These are phyloP conservation scores for Bombardia bombarda DNA, from an alignment of 495 filamentous ascomycete genomes.

Conservation along the genomic window DNA sequence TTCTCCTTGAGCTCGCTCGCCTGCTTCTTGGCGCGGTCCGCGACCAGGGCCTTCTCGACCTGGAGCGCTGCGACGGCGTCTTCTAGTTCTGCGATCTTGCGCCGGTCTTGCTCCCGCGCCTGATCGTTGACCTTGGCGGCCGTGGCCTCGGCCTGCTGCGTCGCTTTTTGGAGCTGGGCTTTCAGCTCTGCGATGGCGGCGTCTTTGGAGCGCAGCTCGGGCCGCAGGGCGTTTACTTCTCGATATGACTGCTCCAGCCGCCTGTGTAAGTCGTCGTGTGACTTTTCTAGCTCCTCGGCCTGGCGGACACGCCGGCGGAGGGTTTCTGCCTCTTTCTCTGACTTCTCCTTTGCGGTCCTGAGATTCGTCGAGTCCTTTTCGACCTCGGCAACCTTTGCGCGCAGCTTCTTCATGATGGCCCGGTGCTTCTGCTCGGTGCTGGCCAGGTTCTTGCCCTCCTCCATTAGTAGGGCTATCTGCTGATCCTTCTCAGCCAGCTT, in stretches of 20 bases:
- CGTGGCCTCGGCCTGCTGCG: constrained; percentile 58
- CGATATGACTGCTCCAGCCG: constrained; percentile 55
- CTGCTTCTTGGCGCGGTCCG: constrained; percentile 63
- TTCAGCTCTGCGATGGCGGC: constrained; percentile 62
- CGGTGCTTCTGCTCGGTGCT: constrained; percentile 78
- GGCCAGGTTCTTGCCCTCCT: constrained; percentile 86
- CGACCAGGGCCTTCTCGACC: constrained; percentile 67
- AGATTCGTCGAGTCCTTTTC: constrained; percentile 57
- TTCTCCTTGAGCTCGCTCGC: constrained; percentile 62
- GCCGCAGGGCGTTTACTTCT: constrained; percentile 59
- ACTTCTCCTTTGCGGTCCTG: constrained; percentile 57
- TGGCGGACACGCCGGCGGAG: constrained; percentile 53
- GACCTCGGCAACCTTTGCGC: constrained; percentile 49
- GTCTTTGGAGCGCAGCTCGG: constrained; percentile 59
- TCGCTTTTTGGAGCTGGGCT: constrained; percentile 59
- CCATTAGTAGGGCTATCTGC: constrained; percentile 78
- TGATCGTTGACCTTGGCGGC: constrained; percentile 57
- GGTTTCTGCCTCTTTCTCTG: constrained; percentile 53
- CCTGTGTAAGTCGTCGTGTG: constrained; percentile 55
- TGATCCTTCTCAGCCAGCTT: constrained; percentile 84
- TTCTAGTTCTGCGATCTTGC: constrained; percentile 57
- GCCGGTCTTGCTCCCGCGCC: constrained; percentile 58
- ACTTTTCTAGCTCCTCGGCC: constrained; percentile 59
- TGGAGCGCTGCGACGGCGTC: constrained; percentile 62
- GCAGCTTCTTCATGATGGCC: constrained; percentile 74